Evolutionary conservation across 2,329 filamentous ascomycete genomes (phyloP).

Genomic region (Cryphonectria nitschkei): DNA sequence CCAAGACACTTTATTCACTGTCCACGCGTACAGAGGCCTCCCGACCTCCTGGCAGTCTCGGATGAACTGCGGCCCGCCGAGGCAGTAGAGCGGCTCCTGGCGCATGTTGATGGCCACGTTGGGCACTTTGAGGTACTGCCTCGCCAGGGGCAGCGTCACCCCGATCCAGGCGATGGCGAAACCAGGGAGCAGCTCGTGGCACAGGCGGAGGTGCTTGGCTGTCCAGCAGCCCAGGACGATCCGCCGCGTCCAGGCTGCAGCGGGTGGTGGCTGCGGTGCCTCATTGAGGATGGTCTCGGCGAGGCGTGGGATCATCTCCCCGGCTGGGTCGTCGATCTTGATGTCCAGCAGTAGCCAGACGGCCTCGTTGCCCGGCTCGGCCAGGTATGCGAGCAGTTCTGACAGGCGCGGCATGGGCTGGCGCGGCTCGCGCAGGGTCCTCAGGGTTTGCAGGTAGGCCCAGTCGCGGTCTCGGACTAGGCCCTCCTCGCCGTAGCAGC

Average conservation of each 20-base stretch:
- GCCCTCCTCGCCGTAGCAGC: slow-evolving; percentile 78
- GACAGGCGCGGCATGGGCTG: slow-evolving; percentile 73
- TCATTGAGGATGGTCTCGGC: slow-evolving; percentile 63
- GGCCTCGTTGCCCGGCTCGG: slow-evolving; percentile 63
- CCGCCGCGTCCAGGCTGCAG: slow-evolving; percentile 66
- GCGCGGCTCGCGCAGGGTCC: slow-evolving; percentile 68
- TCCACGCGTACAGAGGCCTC: slow-evolving; percentile 78
- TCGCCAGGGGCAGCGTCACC: slow-evolving; percentile 68
- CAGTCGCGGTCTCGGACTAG: slow-evolving; percentile 78
- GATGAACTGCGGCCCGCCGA: slow-evolving; percentile 69
- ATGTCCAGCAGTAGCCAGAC: slow-evolving; percentile 88
- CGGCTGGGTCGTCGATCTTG: slow-evolving; percentile 78
- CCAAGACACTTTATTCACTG: slow-evolving; percentile 75
- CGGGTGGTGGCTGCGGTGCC: slow-evolving; percentile 36
- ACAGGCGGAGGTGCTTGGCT: slow-evolving; percentile 54
- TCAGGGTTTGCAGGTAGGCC: slow-evolving; percentile 69
- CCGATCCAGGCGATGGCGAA: slow-evolving; percentile 72
- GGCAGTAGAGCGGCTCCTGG: slow-evolving; percentile 68
- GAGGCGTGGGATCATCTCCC: slow-evolving; percentile 71
- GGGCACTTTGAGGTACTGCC: slow-evolving; percentile 67
- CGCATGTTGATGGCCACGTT: slow-evolving; percentile 80
- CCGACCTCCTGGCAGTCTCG: slow-evolving; percentile 57
- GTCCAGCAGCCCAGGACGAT: slow-evolving; percentile 81
- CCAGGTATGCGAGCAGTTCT: slow-evolving; percentile 76
- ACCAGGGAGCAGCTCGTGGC: slow-evolving; percentile 62